phyloP scores from a whole-genome alignment of 495 filamentous ascomycete species.

The Aspergillus baeticus region DNA sequence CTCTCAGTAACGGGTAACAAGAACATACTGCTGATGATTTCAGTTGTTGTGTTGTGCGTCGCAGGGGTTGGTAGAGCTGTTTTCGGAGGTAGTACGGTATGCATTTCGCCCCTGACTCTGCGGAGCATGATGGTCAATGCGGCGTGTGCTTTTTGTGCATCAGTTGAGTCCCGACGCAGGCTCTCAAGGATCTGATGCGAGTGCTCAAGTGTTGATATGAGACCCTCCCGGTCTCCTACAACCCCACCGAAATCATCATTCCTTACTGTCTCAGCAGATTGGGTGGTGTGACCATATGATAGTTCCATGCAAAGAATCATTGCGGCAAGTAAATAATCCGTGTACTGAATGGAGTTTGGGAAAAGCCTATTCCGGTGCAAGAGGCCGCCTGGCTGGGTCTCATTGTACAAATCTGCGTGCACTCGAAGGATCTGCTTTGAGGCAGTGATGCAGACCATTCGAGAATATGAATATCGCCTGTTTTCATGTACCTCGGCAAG shows the following conservation, averaged over 20 bases:
- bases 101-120: slow-evolving; percentile 51
- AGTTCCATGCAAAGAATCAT: slow-evolving; percentile 88
- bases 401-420: slow-evolving; percentile 72
- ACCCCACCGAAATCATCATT: slow-evolving; percentile 13
- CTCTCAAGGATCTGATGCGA: slow-evolving; percentile 72
- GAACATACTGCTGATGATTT: background rate
- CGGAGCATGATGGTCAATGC: slow-evolving; percentile 74
- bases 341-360: slow-evolving; percentile 73
- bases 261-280: background rate
- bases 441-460: slow-evolving; percentile 77
- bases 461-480: slow-evolving; percentile 72
- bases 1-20: background rate
- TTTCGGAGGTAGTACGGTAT: slow-evolving; percentile 28
- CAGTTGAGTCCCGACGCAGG: slow-evolving; percentile 64
- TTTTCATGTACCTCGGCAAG: slow-evolving; percentile 67
- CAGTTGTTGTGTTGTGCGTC: background rate
- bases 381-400: slow-evolving; percentile 70
- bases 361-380: slow-evolving; percentile 71
- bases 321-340: slow-evolving; percentile 82
- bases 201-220: slow-evolving; percentile 66
- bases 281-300: slow-evolving; percentile 21
- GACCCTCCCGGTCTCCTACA: slow-evolving; percentile 60
- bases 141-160: slow-evolving; percentile 75
- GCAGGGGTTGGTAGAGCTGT: background rate
- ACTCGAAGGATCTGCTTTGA: slow-evolving; percentile 73